These are phyloP conservation scores for Pseudotsuga menziesii DNA, from an alignment of 75 land plant species.

Conservation along the genomic window DNA sequence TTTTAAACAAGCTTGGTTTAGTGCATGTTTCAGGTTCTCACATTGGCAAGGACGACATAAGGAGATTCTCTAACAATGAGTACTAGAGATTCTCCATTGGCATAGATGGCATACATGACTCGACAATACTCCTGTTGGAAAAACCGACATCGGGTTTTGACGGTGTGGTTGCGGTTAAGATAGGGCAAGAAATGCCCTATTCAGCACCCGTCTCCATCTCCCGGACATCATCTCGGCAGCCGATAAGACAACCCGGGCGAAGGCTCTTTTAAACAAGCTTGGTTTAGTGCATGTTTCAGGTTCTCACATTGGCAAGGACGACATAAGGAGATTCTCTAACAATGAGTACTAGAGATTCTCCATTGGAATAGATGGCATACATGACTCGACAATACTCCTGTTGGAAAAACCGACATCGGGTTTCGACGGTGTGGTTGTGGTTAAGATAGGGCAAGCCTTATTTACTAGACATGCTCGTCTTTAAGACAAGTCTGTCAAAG, in stretches of 20 bases:
- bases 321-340: conserved; percentile 67
- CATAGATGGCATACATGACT: conserved; percentile 83
- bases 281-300: conserved; percentile 58
- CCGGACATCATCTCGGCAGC: conserved; percentile 3
- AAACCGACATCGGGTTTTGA: conserved; percentile 97
- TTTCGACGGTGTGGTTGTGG: conserved; percentile 78
- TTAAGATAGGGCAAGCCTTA: conserved; percentile 63
- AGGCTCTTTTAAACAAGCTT: conserved; percentile 49
- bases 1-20: conserved; percentile 65
- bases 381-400: conserved; percentile 74
- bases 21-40: conserved; percentile 51
- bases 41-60: conserved; percentile 29
- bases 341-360: conserved; percentile 84
- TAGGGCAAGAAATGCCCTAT: conserved; percentile 68
- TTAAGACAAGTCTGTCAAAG: no score
- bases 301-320: conserved; percentile 43
- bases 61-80: conserved; percentile 90
- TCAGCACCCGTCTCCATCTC: conserved; percentile 48
- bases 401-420: conserved; percentile 96
- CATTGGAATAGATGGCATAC: conserved; percentile 86
- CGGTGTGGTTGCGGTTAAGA: conserved; percentile 71
- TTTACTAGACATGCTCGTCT: no score
- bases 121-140: conserved; percentile 73
- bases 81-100: conserved; percentile 83
- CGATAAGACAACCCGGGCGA: conserved; percentile 40